Evolutionary conservation across 2,329 filamentous ascomycete species (phyloP).

Genomic region (Phialophora expanda): DNA sequence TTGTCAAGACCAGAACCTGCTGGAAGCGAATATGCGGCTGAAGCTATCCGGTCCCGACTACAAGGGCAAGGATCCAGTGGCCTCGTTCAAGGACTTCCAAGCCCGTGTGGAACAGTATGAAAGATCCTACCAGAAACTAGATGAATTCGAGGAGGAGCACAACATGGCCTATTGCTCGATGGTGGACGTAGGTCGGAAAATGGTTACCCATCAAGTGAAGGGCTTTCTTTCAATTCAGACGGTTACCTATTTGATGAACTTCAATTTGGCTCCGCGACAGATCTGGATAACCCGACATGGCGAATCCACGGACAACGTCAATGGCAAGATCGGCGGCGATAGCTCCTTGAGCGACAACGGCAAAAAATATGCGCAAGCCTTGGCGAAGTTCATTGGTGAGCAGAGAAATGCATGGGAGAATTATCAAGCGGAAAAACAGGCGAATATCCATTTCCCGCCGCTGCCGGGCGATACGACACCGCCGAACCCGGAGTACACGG

Average conservation of each 20-base stretch:
- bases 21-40: slow-evolving; percentile 95
- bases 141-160: slow-evolving; percentile 86
- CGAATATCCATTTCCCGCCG: slow-evolving; percentile 83
- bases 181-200: slow-evolving; percentile 95
- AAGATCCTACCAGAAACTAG: slow-evolving; percentile 88
- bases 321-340: slow-evolving; percentile 89
- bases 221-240: slow-evolving; percentile 92
- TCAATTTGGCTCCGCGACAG: slow-evolving; percentile 91
- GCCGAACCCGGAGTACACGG: slow-evolving; percentile 79
- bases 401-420: slow-evolving; percentile 82
- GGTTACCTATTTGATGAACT: slow-evolving; percentile 93
- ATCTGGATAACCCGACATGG: slow-evolving; percentile 99
- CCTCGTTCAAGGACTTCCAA: slow-evolving; percentile 88
- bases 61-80: slow-evolving; percentile 84
- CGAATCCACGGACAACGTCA: slow-evolving; percentile 84
- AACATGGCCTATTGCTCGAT: slow-evolving; percentile 96
- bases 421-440: slow-evolving; percentile 77
- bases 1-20: slow-evolving; percentile 79
- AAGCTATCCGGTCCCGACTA: slow-evolving; percentile 97
- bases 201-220: slow-evolving; percentile 85
- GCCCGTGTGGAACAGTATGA: slow-evolving; percentile 91
- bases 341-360: slow-evolving; percentile 83
- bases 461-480: slow-evolving; percentile 89
- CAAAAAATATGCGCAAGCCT: slow-evolving; percentile 74
- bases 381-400: slow-evolving; percentile 81